Conservation (phyloP, 169 alveolate genomes). For the Plasmodium gallinaceum region DNA sequence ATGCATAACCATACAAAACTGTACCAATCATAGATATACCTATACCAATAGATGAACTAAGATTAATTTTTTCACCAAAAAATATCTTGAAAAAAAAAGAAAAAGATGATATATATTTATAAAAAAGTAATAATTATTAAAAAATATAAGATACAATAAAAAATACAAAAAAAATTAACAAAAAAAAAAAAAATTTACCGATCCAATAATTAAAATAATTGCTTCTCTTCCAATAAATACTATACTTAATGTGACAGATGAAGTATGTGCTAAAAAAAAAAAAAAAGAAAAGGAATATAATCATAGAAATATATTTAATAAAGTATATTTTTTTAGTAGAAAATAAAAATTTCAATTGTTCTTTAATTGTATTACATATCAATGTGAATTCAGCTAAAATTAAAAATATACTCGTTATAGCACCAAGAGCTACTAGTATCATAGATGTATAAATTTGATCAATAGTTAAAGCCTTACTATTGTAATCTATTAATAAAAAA, state of each 20-base stretch:
- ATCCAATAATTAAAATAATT: constrained; percentile 58
- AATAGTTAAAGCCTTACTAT: constrained; percentile 26
- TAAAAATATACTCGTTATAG: constrained; percentile 46
- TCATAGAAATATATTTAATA: background rate
- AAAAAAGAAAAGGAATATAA: background rate
- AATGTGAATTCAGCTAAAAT: constrained; percentile 55
- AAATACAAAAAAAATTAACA: background rate
- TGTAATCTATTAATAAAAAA: constrained; percentile 44
- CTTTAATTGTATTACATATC: constrained; percentile 33
- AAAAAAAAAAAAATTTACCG: constrained; percentile 4
- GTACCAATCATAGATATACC: constrained; percentile 74
- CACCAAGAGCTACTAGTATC: constrained; percentile 34
- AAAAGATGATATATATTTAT: background rate
- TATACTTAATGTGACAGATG: constrained; percentile 68
- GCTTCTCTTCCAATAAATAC: constrained; percentile 74
- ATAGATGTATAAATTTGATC: constrained; percentile 32
- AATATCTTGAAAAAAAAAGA: constrained; percentile 24
- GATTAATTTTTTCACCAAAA: constrained; percentile 59
- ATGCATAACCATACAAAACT: constrained; percentile 60
- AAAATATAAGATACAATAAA: background rate
- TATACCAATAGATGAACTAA: constrained; percentile 67
- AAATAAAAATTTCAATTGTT: constrained; percentile 2
- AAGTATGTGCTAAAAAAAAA: constrained; percentile 25
- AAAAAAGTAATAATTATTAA: background rate
- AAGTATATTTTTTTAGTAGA: background rate